Base-by-base conservation (phyloP, 2,329 filamentous ascomycete species). In the Fusarium domesticum region DNA sequence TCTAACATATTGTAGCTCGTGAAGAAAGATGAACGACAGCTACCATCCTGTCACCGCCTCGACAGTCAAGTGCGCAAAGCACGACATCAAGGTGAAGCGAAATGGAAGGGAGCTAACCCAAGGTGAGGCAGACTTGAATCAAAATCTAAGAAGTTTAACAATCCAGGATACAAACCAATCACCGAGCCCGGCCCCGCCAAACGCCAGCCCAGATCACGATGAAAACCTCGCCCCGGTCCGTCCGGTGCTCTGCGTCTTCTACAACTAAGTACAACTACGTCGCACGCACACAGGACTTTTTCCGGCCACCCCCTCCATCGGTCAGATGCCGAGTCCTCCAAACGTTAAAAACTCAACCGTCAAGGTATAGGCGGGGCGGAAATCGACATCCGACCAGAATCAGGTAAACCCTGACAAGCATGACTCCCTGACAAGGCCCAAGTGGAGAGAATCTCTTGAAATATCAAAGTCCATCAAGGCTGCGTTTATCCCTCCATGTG, bases 251-350 rank as follows among this genome's bases (percentile, higher is more conserved):
- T 37, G 19, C 15, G 37, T 43, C 38, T 36, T 32, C 35, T 43
- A 47, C n/a, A n/a, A n/a, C n/a, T n/a, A n/a, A n/a, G 23, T 11
- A 28, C 3, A 12, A 4, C 14, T 28, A 28, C 23, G 7, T 28
- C 23, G 10, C 23, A n/a, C 14, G 10, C 23, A 28, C 23, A 28
- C 23, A 5, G 23, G 11, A n/a, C 15, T 34, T 15, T 34, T n/a
- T 10, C 32, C 15, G n/a, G 43, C 39, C 35, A 35, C 35, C 25
- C 45, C 55, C 56, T 44, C 56, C 56, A 57, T 58, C 56, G 56
- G 56, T 50, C 56, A 59, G 37, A 50, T 52, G 40, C 56, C 56
- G 56, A 59, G 48, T 46, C 50, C 54, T 43, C 50, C 48, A 47
- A 47, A 42, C 39, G 32, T 38, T 30, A 41, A 18, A 16, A 30